These are phyloP conservation scores for Sphaerulina vaccinii DNA, from an alignment of 2,329 filamentous ascomycete species.

Conservation along the genomic window DNA sequence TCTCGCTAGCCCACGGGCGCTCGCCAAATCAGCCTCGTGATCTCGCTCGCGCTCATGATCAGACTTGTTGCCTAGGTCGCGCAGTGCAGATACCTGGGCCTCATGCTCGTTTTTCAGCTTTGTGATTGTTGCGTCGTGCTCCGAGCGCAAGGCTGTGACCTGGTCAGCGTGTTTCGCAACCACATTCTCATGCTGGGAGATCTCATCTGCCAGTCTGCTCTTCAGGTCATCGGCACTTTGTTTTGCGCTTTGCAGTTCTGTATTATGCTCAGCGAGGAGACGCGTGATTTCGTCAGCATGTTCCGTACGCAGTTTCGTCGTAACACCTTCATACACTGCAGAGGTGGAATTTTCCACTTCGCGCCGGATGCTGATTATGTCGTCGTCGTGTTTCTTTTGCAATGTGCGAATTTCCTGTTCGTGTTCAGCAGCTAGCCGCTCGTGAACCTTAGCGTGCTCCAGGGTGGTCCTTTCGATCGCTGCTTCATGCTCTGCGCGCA, in stretches of 20 bases:
- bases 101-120: constrained; percentile 4
- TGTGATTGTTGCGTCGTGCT: constrained; percentile 1
- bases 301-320: not conserved
- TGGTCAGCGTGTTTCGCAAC: constrained; percentile 6
- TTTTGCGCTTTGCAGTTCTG: not conserved
- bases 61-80: constrained; percentile 4
- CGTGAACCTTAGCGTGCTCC: not conserved
- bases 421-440: not conserved
- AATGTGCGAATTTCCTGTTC: not conserved
- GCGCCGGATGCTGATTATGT: not conserved
- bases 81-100: constrained; percentile 10
- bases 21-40: constrained; percentile 11
- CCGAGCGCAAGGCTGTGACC: not conserved
- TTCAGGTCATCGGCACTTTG: not conserved
- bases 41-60: constrained; percentile 2
- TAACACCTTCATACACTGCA: not conserved
- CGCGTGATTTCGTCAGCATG: not conserved
- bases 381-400: not conserved
- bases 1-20: not conserved
- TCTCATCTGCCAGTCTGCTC: not conserved
- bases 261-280: constrained; percentile 1
- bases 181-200: constrained; percentile 9
- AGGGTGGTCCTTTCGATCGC: not conserved
- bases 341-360: not conserved
- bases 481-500: not conserved